Evolutionary conservation across 2,329 filamentous ascomycete genomes (phyloP).

Genomic region (Curvularia spicifera): DNA sequence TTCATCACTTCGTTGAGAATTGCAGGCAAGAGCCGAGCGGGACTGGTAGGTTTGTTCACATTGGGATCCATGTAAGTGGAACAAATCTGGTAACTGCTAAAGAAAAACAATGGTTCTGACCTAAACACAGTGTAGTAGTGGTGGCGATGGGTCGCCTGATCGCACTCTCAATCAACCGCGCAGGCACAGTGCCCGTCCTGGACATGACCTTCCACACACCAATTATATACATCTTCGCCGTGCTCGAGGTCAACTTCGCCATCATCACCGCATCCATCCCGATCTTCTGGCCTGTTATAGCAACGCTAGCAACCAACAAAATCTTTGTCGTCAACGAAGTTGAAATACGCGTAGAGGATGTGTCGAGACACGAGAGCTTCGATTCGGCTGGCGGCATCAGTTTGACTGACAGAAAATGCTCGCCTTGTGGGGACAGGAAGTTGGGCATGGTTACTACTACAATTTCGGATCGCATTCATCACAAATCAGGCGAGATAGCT

Average conservation of each 20-base stretch:
- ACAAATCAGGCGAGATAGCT: conserved; percentile 5
- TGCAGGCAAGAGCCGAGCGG: conserved; percentile 36
- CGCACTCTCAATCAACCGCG: conserved; percentile 35
- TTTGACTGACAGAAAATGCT: conserved; percentile 24
- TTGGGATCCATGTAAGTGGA: conserved; percentile 46
- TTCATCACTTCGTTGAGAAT: conserved; percentile 43
- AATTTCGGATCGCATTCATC: conserved; percentile 12
- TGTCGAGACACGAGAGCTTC: conserved; percentile 24
- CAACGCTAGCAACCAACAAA: conserved; percentile 39
- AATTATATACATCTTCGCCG: conserved; percentile 42
- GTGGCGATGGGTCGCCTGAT: conserved; percentile 42
- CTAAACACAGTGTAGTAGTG: conserved; percentile 30
- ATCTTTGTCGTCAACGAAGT: conserved; percentile 51
- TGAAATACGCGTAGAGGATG: conserved; percentile 41
- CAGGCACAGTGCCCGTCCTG: conserved; percentile 40
- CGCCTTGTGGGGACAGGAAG: conserved; percentile 14
- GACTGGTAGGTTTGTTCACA: conserved; percentile 40
- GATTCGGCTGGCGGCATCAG: conserved; percentile 22
- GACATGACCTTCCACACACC: conserved; percentile 44
- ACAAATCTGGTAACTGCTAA: conserved; percentile 23
- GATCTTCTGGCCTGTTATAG: conserved; percentile 49
- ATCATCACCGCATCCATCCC: conserved; percentile 48
- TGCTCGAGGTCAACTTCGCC: conserved; percentile 49
- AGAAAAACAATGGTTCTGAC: neutral
- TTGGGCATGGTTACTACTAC: conserved; percentile 23